Evolutionary conservation across 2,329 filamentous ascomycete species (phyloP).

Genomic region (Hypoxylon rubiginosum): DNA sequence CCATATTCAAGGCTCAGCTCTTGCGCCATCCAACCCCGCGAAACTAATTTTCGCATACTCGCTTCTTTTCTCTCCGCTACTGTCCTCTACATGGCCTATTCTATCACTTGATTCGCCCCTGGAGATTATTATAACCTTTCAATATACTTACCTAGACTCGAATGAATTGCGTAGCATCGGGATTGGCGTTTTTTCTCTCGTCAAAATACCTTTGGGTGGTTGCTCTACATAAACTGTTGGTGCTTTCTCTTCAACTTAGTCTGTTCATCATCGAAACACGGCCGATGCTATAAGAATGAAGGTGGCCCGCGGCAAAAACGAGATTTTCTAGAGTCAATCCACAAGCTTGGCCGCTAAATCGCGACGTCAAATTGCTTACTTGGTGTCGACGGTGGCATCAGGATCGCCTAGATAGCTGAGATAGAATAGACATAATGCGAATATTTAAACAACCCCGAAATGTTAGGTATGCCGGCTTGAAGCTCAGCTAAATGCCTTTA

Average conservation of each 20-base stretch:
- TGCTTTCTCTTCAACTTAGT: conserved; percentile 8
- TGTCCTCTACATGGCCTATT: background rate
- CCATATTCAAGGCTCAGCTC: background rate
- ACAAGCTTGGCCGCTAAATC: conserved; percentile 1
- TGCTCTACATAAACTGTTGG: conserved; percentile 2
- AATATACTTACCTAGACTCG: conserved; percentile 27
- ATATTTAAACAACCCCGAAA: conserved; percentile 21
- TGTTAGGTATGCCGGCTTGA: background rate
- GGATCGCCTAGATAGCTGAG: conserved; percentile 21
- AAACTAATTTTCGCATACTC: background rate
- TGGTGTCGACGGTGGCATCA: conserved; percentile 4
- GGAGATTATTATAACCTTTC: conserved; percentile 11
- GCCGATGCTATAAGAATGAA: background rate
- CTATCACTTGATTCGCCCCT: background rate
- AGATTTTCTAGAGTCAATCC: conserved; percentile 12
- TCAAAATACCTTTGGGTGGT: conserved; percentile 25
- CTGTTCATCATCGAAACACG: background rate
- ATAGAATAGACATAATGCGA: conserved; percentile 30
- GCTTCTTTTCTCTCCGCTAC: background rate
- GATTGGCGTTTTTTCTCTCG: conserved; percentile 18
- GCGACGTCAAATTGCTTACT: background rate
- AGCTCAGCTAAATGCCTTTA: conserved; percentile 12
- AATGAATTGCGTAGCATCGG: conserved; percentile 16
- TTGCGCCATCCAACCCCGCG: background rate
- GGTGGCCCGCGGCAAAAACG: background rate